A percentile compares a stretch with the other conserved stretches of the same genome.
phyloP scores from a whole-genome alignment of 192 early-diverging fungal genomes.

The Backusella tuberculispora region DNA sequence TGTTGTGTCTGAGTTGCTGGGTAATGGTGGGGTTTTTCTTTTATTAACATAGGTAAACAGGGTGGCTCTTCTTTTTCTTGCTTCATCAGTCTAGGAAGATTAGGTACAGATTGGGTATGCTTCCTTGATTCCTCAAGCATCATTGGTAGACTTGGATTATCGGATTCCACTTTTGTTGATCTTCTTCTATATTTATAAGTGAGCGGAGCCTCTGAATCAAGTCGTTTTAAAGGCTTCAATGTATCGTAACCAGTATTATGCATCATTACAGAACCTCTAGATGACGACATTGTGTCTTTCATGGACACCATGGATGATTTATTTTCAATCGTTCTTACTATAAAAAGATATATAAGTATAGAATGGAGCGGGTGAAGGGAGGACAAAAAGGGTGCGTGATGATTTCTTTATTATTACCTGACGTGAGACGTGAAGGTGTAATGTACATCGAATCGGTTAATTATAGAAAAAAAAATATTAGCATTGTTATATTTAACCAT shows the following conservation, averaged over 20 bases:
- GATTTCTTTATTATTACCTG: not conserved
- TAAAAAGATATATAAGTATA: not conserved
- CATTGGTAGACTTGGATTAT: not conserved
- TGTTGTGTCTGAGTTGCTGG: not conserved
- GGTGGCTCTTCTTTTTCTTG: not conserved
- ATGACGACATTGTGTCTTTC: not conserved
- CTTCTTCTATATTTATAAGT: not conserved
- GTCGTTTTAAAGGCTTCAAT: not conserved
- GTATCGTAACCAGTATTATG: not conserved
- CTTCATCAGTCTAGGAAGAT: not conserved
- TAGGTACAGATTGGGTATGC: not conserved
- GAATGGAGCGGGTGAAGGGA: not conserved
- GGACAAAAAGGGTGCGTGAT: not conserved
- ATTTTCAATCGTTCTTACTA: not conserved
- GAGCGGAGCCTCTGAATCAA: not conserved
- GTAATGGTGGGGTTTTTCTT: not conserved
- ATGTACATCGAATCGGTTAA: not conserved
- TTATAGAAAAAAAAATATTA: not conserved
- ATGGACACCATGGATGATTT: not conserved
- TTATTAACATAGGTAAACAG: not conserved
- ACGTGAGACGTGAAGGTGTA: not conserved
- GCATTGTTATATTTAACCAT: not conserved
- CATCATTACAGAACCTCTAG: not conserved
- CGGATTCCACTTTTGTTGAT: not conserved
- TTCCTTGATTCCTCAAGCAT: not conserved